phyloP scores from a whole-genome alignment of 116 monocot genomes.

The Dioscorea cayenensis region DNA sequence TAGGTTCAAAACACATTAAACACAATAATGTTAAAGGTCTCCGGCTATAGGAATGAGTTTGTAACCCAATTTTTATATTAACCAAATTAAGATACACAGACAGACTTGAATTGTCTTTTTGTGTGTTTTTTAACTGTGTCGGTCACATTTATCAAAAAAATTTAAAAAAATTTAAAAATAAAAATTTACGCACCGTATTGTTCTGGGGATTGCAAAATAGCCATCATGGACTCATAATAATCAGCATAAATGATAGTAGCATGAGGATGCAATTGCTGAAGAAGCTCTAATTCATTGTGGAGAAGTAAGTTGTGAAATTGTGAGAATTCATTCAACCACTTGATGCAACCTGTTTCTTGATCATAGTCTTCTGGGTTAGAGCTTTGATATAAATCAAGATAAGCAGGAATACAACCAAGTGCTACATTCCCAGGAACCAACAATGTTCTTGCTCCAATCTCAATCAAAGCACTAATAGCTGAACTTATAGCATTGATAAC shows the following conservation, averaged over 20 bases:
- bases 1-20: too few relatives aligned
- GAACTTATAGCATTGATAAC: constrained; percentile 11
- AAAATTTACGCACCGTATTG: constrained; percentile 11
- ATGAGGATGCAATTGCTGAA: constrained; percentile 12
- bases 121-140: too few relatives aligned
- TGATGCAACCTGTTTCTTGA: constrained; percentile 17
- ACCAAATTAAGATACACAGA: too few relatives aligned
- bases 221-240: constrained; percentile 19
- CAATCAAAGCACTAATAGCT: constrained; percentile 1
- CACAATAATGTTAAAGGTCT: too few relatives aligned
- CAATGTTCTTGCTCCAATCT: constrained; percentile 23
- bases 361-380: constrained; percentile 13
- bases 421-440: constrained; percentile 35
- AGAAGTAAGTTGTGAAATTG: constrained; percentile 25
- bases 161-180: too few relatives aligned
- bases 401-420: constrained; percentile 30
- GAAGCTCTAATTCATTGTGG: constrained; percentile 1
- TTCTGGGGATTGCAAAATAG: constrained; percentile 4
- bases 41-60: too few relatives aligned
- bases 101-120: too few relatives aligned
- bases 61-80: too few relatives aligned
- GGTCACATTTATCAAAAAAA: too few relatives aligned
- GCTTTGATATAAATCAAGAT: constrained; percentile 3
- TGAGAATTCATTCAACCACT: constrained; percentile 27
- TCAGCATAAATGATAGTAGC: constrained; percentile 29